A percentile compares a stretch with the other conserved stretches of the same genome.
These are phyloP conservation scores for Solanum hybrid DNA, from an alignment of 305 asterid genomes.

Conservation along the genomic window DNA sequence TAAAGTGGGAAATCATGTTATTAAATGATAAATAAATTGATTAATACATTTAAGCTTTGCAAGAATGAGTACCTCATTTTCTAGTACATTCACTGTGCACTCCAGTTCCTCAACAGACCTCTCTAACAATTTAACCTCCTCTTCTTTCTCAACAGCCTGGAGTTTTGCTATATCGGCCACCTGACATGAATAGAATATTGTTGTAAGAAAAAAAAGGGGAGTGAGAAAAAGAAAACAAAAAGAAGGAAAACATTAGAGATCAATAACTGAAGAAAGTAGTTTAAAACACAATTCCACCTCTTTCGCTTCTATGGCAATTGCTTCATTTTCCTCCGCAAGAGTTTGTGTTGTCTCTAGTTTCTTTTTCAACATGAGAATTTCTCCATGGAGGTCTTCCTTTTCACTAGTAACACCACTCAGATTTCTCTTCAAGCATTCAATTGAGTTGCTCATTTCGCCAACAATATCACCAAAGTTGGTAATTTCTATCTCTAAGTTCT, in stretches of 20 bases:
- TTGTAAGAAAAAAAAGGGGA: not conserved
- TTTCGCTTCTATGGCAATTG: slow-evolving; percentile 57
- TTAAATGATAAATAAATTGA: not conserved
- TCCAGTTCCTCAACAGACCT: slow-evolving; percentile 88
- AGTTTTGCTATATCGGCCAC: slow-evolving; percentile 42
- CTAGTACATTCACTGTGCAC: slow-evolving; percentile 79
- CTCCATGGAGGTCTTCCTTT: slow-evolving; percentile 45
- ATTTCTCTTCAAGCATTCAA: slow-evolving; percentile 46
- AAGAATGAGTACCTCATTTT: slow-evolving; percentile 58
- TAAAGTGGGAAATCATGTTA: slow-evolving; percentile 20
- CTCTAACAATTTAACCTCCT: slow-evolving; percentile 81
- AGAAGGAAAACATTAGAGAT: slow-evolving; percentile 1
- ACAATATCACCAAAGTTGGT: slow-evolving; percentile 50
- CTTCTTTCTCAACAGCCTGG: slow-evolving; percentile 73
- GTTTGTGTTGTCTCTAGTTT: slow-evolving; percentile 55
- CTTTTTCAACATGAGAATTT: slow-evolving; percentile 31
- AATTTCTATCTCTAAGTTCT: slow-evolving; percentile 58
- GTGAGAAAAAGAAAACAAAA: not conserved
- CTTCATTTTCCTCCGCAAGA: slow-evolving; percentile 68
- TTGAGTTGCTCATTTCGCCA: slow-evolving; percentile 40
- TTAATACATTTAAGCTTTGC: slow-evolving; percentile 1
- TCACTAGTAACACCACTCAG: slow-evolving; percentile 42
- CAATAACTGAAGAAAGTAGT: not conserved
- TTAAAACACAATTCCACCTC: slow-evolving; percentile 45
- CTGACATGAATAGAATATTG: slow-evolving; percentile 26